Percentiles rank a stretch among this genome's conserved stretches.
These are phyloP conservation scores for Thinopyrum elongatum DNA, from an alignment of 176 grass and related monocot genomes.

Conservation along the genomic window DNA sequence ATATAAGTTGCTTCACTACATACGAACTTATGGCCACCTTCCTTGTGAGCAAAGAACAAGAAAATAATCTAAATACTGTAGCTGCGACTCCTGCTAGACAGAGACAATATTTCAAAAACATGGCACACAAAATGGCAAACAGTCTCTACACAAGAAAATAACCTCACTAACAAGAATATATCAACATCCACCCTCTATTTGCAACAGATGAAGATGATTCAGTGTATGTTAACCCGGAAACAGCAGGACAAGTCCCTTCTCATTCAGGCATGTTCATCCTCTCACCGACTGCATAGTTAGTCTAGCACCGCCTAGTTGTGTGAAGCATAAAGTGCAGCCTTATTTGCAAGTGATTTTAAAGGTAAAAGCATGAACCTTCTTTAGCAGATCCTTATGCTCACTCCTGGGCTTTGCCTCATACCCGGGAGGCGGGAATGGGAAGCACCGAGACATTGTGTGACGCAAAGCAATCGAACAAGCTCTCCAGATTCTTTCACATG, in stretches of 20 bases:
- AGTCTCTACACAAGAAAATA: not conserved
- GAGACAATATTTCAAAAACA: not conserved
- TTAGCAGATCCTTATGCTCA: conserved; percentile 38
- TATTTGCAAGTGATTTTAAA: conserved; percentile 19
- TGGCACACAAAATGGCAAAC: not conserved
- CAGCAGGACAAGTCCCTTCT: not conserved
- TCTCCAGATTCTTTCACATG: conserved; percentile 5
- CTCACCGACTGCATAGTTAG: not conserved
- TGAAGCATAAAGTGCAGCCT: not conserved
- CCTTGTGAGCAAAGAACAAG: conserved; percentile 8
- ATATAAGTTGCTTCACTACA: not conserved
- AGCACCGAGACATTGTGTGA: conserved; percentile 55
- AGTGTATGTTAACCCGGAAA: not conserved
- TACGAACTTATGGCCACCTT: not conserved
- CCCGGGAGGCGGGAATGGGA: conserved; percentile 44
- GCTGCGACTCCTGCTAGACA: not conserved
- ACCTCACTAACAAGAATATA: not conserved
- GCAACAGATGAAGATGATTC: not conserved
- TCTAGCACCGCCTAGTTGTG: not conserved
- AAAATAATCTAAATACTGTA: not conserved
- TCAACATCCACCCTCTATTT: not conserved
- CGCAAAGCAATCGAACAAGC: not conserved
- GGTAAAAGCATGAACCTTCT: conserved; percentile 38
- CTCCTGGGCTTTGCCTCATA: conserved; percentile 34
- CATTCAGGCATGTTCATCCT: not conserved